Base-by-base conservation (phyloP, 768 basidiomycete genomes). In the Termitomyces bulborhizus region DNA sequence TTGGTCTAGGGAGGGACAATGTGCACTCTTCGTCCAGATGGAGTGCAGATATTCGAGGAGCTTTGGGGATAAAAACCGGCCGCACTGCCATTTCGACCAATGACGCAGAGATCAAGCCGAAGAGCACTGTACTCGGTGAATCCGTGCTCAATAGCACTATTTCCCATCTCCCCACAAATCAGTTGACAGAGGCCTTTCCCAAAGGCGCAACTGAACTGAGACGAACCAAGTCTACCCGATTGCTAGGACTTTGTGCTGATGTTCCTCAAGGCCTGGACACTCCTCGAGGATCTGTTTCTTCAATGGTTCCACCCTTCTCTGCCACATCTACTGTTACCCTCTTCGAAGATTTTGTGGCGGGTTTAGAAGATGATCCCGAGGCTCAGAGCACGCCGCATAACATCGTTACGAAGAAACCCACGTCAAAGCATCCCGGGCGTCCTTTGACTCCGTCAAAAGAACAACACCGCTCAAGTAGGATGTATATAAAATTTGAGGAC, bases 321-420 rank as follows among this genome's bases (percentile, higher is more conserved):
- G 81, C 21, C 21, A 21, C 82, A 6, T 85, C 85, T 18, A 83
- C 82, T 11, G 75, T 73, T 4, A 84, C 84, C 0, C 68, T 86
- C 16, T 86, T 85, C 61, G 85, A 87, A 57, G 73, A 75, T 37
- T 74, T 77, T 46, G 74, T 75, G 51, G 73, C 72, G 43, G 74
- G 69, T 45, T 60, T 78, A 27, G 64, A 71, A 18, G 69, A 71
- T 13, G 77, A 77, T 32, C 82, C 82, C 24, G 73, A 76, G 43
- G 79, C 82, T 3, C 78, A 85, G 65, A 87, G 84, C 64, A 87
- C 86, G 0, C 85, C 85, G 1, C 80, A 81, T 60, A 81, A 80
- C 57, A 71, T 68, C 24, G 68, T 73, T 54, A 64, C 72, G 40
- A 65, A 65, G 40, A 76, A 72, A 59, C 65, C 69, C 24, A 60